Conservation (phyloP, 106 monocot species). For the Gastrodia elata region DNA sequence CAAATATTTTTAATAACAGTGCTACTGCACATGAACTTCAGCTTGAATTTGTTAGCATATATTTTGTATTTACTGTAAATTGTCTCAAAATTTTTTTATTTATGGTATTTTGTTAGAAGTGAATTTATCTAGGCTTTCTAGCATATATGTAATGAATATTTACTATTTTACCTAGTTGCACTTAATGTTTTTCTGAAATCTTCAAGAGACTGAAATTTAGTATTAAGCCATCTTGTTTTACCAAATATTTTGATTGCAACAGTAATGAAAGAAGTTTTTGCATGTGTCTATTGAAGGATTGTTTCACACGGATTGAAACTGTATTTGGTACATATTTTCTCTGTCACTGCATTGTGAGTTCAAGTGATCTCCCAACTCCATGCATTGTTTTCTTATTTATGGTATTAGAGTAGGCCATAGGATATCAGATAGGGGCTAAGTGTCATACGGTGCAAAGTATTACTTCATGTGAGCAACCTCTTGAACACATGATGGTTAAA, state of each 20-base stretch:
- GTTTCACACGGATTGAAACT: no score
- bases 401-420: no score
- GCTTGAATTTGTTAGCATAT: neutral
- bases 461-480: no score
- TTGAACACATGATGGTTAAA: no score
- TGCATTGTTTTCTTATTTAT: no score
- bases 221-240: neutral
- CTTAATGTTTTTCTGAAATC: neutral
- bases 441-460: no score
- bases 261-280: neutral
- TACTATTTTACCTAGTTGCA: neutral
- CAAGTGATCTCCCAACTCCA: no score
- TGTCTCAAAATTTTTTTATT: neutral
- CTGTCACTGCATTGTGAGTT: no score
- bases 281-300: no score
- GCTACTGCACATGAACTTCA: neutral
- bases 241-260: neutral
- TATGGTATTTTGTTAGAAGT: neutral
- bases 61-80: neutral
- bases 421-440: no score
- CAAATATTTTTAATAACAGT: no score
- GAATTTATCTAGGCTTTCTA: neutral
- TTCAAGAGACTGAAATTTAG: neutral
- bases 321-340: no score
- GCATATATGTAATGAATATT: neutral